phyloP scores from a whole-genome alignment of 345 rosid species.

The Sisymbrium irio region DNA sequence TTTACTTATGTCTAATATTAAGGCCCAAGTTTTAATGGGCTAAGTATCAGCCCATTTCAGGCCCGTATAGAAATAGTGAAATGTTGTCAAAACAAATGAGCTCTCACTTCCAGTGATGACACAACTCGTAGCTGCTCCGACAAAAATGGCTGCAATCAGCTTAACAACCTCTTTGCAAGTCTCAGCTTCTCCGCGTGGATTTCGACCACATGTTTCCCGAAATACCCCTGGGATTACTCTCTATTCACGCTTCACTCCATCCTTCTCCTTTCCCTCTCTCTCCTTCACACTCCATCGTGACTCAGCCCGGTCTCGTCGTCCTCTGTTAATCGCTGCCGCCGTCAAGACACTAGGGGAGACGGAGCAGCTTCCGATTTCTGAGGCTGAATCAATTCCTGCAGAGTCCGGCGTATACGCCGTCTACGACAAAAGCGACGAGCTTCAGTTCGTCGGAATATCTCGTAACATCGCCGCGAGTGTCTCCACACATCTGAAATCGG shows the following conservation, averaged over 20 bases:
- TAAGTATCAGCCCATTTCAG: neutral
- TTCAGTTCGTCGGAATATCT: constrained; percentile 86
- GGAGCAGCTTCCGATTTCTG: constrained; percentile 40
- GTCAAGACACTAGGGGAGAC: constrained; percentile 50
- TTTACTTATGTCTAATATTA: too few relatives aligned
- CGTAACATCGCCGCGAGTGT: constrained; percentile 76
- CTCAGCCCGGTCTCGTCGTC: constrained; percentile 37
- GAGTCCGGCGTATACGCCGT: constrained; percentile 83
- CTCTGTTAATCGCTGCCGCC: constrained; percentile 38
- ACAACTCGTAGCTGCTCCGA: constrained; percentile 4
- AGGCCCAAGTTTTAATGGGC: neutral
- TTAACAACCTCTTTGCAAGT: constrained; percentile 35
- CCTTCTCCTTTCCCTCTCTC: constrained; percentile 39
- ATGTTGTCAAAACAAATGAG: neutral
- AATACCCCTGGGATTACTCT: constrained; percentile 41
- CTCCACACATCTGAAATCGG: constrained; percentile 56
- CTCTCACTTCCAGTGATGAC: neutral
- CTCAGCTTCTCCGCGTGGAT: constrained; percentile 38
- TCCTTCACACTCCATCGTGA: constrained; percentile 35
- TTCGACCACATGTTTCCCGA: constrained; percentile 34
- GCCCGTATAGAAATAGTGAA: constrained; percentile 2
- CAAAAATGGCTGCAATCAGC: constrained; percentile 51
- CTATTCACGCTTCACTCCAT: constrained; percentile 41
- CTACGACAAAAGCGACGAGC: constrained; percentile 53
- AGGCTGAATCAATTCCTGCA: constrained; percentile 43